phyloP scores from a whole-genome alignment of 2,329 filamentous ascomycete species.

The Chrysosporium queenslandicum region DNA sequence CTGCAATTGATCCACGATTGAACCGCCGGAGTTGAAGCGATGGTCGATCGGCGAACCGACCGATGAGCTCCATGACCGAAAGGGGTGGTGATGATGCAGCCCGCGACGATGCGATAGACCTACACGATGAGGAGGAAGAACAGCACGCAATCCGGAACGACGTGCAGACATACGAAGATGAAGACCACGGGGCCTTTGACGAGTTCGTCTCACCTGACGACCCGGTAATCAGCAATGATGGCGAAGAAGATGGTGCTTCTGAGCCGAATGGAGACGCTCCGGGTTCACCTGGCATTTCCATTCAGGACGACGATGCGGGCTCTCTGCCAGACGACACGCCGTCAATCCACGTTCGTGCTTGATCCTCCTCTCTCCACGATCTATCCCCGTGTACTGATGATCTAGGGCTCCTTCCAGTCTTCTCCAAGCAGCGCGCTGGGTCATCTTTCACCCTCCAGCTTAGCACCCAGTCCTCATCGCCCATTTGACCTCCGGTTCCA shows the following conservation, averaged over 20 bases:
- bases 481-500: slow-evolving; percentile 94
- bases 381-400: slow-evolving; percentile 36
- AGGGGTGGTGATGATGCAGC: slow-evolving; percentile 52
- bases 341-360: slow-evolving; percentile 59
- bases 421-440: slow-evolving; percentile 66
- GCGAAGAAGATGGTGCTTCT: slow-evolving; percentile 16
- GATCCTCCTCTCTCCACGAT: slow-evolving; percentile 43
- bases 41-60: slow-evolving; percentile 43
- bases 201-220: slow-evolving; percentile 19
- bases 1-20: neutral
- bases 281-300: slow-evolving; percentile 20
- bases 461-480: slow-evolving; percentile 71
- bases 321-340: slow-evolving; percentile 77
- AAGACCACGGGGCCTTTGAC: slow-evolving; percentile 6
- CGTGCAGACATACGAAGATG: neutral
- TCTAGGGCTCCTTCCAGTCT: slow-evolving; percentile 45
- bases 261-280: slow-evolving; percentile 16
- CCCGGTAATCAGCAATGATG: slow-evolving; percentile 20
- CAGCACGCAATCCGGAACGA: neutral
- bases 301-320: slow-evolving; percentile 37
- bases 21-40: slow-evolving; percentile 35
- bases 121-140: slow-evolving; percentile 30
- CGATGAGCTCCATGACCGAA: slow-evolving; percentile 61
- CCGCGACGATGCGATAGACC: slow-evolving; percentile 43
- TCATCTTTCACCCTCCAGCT: slow-evolving; percentile 55